Evolutionary conservation across 495 filamentous ascomycete species (phyloP).

Genomic region (Pseudomonodictys pantanalensis): DNA sequence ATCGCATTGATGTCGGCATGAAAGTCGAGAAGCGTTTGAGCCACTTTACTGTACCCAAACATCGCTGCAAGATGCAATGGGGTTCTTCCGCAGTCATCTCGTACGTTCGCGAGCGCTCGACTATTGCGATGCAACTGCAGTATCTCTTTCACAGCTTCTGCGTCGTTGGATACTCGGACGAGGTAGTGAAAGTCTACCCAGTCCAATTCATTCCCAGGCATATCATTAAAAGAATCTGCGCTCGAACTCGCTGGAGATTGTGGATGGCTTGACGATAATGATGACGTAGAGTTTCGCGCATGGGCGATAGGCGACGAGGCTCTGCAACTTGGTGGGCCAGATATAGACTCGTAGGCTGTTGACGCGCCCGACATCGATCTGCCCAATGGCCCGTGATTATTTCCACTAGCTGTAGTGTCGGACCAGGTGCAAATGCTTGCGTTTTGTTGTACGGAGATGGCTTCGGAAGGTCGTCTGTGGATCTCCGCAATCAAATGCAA

Average conservation of each 20-base stretch:
- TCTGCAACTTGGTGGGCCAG: too few relatives aligned
- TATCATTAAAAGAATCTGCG: not conserved
- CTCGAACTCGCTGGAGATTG: not conserved
- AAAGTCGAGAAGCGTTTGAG: slow-evolving; percentile 1
- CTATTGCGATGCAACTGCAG: slow-evolving; percentile 4
- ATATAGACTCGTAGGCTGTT: too few relatives aligned
- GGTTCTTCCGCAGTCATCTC: not conserved
- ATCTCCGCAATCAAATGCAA: too few relatives aligned
- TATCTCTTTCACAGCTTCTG: not conserved
- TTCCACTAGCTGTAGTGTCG: too few relatives aligned
- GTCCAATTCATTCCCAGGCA: not conserved
- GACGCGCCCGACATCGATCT: too few relatives aligned
- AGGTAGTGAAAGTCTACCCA: slow-evolving; percentile 14
- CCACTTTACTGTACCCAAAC: slow-evolving; percentile 1
- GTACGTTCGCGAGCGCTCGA: not conserved
- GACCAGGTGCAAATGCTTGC: too few relatives aligned
- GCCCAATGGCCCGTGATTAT: too few relatives aligned
- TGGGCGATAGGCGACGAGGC: too few relatives aligned
- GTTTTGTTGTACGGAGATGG: too few relatives aligned
- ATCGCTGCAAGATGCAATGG: slow-evolving; percentile 5
- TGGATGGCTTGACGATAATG: not conserved
- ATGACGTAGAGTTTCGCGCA: too few relatives aligned
- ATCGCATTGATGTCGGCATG: slow-evolving; percentile 12
- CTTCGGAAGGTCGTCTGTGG: too few relatives aligned
- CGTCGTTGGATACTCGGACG: not conserved